Base-by-base conservation (phyloP, 2,329 filamentous ascomycete species). In the Akanthomyces dipterigenus region DNA sequence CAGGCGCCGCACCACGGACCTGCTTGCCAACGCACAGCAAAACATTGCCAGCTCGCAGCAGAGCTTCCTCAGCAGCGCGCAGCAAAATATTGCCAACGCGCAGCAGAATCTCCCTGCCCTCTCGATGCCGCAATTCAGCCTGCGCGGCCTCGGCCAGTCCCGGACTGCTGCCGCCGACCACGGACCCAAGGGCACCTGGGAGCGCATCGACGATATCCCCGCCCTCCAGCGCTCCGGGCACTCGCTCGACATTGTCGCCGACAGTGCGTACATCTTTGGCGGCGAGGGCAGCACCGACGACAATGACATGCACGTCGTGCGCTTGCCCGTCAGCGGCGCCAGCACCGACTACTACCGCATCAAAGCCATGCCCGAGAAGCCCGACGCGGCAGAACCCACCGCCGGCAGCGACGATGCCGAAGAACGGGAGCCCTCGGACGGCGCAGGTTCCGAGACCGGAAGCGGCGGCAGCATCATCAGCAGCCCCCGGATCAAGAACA, bases 161-260 rank as follows among this genome's bases (percentile, higher is more conserved):
- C 43, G 20, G 59, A 51, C 63, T 60, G 62, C 54, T 55, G 57
- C 64, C 24, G 61, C 65, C 55, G 64, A 65, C 53, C 67, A 69
- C 53, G 65, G 70, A 12, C 66, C 69, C 46, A 82, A 79, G 66
- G 85, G 79, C 40, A 86, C 83, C 55, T 88, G 85, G 85, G 79
- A 86, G 68, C 82, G 80, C 66, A 78, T 88, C 67, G 70, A 78
- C 45, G 70, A 78, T 43, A 69, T 83, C 38, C 79, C 82, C 3
- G 65, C 77, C 1, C 79, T 92, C 8, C 84, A 85, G 43, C 86
- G 90, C 59, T 93, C 90, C 1, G 92, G 90, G 0, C 90, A 95
- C 69, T 82, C 84, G 3, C 71, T 92, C 66, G 82, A 89, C 48
- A 80, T 88, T 50, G 71, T 87, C 51, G 76, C 76, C 38, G 76